Base-by-base conservation (phyloP, 805 yeast species). In the Pichia heedii region DNA sequence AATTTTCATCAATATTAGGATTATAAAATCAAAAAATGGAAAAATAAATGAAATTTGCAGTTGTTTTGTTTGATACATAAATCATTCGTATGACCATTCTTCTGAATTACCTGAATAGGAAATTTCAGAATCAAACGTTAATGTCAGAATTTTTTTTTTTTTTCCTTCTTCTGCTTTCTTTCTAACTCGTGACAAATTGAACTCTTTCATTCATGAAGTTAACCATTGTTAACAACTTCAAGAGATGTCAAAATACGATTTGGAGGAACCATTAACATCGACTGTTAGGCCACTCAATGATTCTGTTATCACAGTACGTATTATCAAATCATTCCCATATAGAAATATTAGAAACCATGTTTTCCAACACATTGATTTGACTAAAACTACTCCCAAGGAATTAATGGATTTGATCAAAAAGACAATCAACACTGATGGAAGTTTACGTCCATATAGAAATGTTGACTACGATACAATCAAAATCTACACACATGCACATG, bases 401-500 rank as follows among this genome's bases (percentile, higher is more conserved):
- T 66, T 93, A 19, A 70, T 81, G 30, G 78, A 75, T 18, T 68
- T 66, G 46, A 67, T 81, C 10, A 53, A 67, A 35, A 52, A 70
- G 4, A 59, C 62, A 11, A 71, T 76, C 39, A 61, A 65, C n/a
- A 57, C 57, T 1, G 73, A 81, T 5, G 87, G 93, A 7, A 78
- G 76, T 0, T 75, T 80, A 46, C 72, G 96, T 55, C 95, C 97
- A 2, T 89, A 79, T 62, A 72, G 97, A 56, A 84, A 73, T 47
- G 84, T 85, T 10, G 68, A 64, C 0, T 84, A 78, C 50, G 84
- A 90, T 57, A 70, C 89, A 0, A 60, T 90, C 44, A 93, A 93
- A 62, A 73, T 93, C 7, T 93, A 93, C 65, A 84, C 96, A 24
- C 88, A 87, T 58, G 97, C 98, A 0, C 97, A 90, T 61, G 93